phyloP scores from a whole-genome alignment of 2,329 filamentous ascomycete genomes.

The Penicillium vulpinum region DNA sequence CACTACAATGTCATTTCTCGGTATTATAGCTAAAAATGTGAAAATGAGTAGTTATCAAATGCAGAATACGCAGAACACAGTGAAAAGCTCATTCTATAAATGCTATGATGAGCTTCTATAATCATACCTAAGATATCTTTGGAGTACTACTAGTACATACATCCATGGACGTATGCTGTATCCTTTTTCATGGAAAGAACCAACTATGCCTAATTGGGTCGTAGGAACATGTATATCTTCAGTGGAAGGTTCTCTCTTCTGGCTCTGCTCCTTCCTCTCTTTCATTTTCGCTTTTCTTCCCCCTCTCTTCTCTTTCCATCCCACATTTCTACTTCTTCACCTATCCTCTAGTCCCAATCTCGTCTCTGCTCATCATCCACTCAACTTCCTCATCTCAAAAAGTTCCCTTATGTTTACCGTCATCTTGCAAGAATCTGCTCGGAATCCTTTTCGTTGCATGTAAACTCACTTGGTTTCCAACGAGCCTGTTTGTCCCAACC shows the following conservation, averaged over 20 bases:
- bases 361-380: neutral
- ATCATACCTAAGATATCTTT: too few species aligned
- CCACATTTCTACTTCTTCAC: conserved; percentile 27
- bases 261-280: neutral
- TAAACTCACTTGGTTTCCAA: conserved; percentile 23
- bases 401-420: conserved; percentile 17
- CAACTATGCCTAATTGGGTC: conserved; percentile 1
- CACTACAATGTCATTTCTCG: neutral
- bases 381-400: conserved; percentile 14
- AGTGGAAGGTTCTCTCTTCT: neutral
- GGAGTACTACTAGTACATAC: too few species aligned
- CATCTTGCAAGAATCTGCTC: conserved; percentile 25
- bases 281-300: conserved; percentile 1
- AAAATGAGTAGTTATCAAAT: neutral
- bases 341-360: conserved; percentile 17
- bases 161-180: too few species aligned
- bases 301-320: neutral
- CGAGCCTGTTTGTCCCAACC: conserved; percentile 9
- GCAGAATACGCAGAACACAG: too few species aligned
- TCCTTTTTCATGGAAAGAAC: neutral
- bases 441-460: conserved; percentile 25
- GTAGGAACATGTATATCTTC: neutral
- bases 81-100: neutral
- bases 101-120: too few species aligned
- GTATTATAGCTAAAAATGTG: neutral